These are phyloP conservation scores for Babesia ovis DNA, from an alignment of 169 alveolate species.

Conservation along the genomic window DNA sequence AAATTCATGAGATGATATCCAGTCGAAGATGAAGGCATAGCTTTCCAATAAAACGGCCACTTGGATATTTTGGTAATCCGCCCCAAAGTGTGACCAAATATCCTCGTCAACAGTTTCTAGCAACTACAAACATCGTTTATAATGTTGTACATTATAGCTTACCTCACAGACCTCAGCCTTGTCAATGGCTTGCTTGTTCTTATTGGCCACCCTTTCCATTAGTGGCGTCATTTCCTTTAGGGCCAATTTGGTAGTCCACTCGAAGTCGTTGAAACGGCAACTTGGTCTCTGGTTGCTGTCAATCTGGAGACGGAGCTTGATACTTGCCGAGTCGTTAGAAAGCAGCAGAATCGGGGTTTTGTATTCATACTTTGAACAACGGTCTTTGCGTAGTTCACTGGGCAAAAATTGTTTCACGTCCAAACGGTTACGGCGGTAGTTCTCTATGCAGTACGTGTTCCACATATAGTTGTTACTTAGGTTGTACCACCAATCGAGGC, in stretches of 20 bases:
- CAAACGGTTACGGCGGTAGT: constrained; percentile 5
- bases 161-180: constrained; percentile 13
- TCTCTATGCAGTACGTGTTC: constrained; percentile 5
- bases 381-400: background rate
- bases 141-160: constrained; percentile 8
- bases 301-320: constrained; percentile 4
- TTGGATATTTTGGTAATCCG: background rate
- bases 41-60: constrained; percentile 11
- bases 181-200: background rate
- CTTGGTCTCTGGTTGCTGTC: constrained; percentile 13
- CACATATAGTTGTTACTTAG: constrained; percentile 6
- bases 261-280: constrained; percentile 18
- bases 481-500: constrained; percentile 19
- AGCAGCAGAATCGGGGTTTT: background rate
- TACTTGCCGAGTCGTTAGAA: constrained; percentile 1
- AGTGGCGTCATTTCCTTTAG: background rate
- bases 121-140: background rate
- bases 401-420: background rate
- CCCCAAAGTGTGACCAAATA: constrained; percentile 2
- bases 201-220: background rate
- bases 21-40: constrained; percentile 31
- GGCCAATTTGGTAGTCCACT: background rate
- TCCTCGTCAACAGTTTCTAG: background rate
- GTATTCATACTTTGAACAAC: background rate
- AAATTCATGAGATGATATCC: constrained; percentile 2